Evolutionary conservation across 2,329 filamentous ascomycete genomes (phyloP), one percentile per base, ranked within the genome.

Genomic region (Sclerotinia glacialis): DNA sequence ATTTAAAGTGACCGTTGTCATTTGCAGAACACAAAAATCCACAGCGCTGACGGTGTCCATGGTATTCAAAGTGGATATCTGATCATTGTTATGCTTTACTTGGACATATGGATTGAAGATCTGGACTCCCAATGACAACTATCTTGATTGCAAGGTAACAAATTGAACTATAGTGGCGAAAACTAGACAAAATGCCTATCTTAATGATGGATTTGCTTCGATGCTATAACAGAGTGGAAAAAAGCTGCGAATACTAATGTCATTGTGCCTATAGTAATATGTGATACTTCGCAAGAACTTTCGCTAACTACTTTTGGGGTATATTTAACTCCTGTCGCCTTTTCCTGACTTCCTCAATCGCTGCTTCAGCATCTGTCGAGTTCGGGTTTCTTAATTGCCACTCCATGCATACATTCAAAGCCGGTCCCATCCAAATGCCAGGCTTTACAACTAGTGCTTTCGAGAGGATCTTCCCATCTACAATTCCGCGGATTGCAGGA

Each of bases 301-400:
- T 34, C n/a, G n/a, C 16, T 26, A 37, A 37, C 21, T 64, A 64
- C 11, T 55, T 46, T 5, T n/a, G 50, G 50, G 74, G 73, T 72
- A 75, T 74, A 59, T 73, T 69, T 55, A 76, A 69, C 64, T 76
- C 74, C 28, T 68, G 64, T 50, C 69, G 69, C 31, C 67, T 71
- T 26, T 73, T 76, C 56, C 78, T 77, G 31, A 92, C 83, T 73
- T 88, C 85, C 56, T 87, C 83, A 64, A 92, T 78, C 1, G 84
- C 88, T 3, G 80, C 84, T 8, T 79, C 73, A 8, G 81, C 78
- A 69, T 93, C 89, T 4, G 83, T 85, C 67, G 80, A 81, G 5
- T 82, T 82, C 0, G 93, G 92, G 74, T 98, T 87, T 47, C 91
- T 85, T 63, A 98, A 83, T 78, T 98, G 95, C 93, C 93, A 98